A percentile compares a stretch with the other conserved stretches of the same genome.
Conservation (phyloP, 768 basidiomycete genomes). For the Suillus discolor region DNA sequence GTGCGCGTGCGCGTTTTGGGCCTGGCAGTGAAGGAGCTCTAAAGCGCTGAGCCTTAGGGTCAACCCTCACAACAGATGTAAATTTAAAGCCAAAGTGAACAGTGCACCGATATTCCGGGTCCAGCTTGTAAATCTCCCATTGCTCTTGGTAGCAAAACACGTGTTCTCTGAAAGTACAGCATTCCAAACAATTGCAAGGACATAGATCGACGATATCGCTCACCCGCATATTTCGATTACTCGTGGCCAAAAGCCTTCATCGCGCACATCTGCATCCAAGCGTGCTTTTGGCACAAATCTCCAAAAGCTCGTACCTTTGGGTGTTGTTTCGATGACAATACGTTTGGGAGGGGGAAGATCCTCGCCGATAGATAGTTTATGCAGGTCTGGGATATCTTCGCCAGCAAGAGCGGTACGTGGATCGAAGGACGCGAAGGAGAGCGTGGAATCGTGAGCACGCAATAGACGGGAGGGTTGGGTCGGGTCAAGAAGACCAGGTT, state of each 20-base stretch:
- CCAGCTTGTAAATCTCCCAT: constrained; percentile 87
- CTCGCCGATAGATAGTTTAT: constrained; percentile 46
- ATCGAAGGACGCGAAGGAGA: constrained; percentile 79
- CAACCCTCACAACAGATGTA: constrained; percentile 24
- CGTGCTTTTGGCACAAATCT: constrained; percentile 77
- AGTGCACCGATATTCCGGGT: constrained; percentile 69
- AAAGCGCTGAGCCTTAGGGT: constrained; percentile 13
- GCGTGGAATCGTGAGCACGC: constrained; percentile 55
- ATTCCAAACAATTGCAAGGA: constrained; percentile 10
- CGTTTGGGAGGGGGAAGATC: constrained; percentile 62
- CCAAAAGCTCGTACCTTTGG: constrained; percentile 63
- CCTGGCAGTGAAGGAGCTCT: constrained; percentile 16
- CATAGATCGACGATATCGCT: constrained; percentile 23
- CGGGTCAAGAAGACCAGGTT: constrained; percentile 68
- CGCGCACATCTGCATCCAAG: constrained; percentile 52
- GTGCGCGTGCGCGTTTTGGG: constrained; percentile 32
- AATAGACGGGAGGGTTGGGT: constrained; percentile 64
- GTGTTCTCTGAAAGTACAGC: constrained; percentile 40
- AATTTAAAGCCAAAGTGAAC: constrained; percentile 47
- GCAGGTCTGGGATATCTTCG: constrained; percentile 37
- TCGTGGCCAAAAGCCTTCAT: constrained; percentile 77
- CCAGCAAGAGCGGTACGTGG: constrained; percentile 59
- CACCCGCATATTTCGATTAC: constrained; percentile 71
- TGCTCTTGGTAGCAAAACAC: constrained; percentile 68
- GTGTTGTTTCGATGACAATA: constrained; percentile 68